These are phyloP conservation scores for Kandelia obovata DNA, from an alignment of 345 rosid species.

Conservation along the genomic window DNA sequence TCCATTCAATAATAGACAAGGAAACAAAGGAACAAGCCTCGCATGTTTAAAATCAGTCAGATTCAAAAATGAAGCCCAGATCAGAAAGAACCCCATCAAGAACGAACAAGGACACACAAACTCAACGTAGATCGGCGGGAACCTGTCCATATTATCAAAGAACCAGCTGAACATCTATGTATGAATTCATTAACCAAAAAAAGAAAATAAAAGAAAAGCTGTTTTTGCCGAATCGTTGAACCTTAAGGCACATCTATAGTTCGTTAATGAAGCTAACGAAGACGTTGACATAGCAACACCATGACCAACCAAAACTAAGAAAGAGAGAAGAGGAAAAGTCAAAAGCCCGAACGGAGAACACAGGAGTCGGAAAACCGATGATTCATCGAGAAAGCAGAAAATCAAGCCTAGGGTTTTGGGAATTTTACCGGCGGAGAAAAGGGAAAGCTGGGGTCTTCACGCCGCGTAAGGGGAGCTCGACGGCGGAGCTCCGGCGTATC, in stretches of 20 bases:
- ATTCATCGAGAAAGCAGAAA: not conserved
- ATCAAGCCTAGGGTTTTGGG: slow-evolving; percentile 5
- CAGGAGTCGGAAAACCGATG: not conserved
- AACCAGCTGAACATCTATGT: too few species aligned
- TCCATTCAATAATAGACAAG: not conserved
- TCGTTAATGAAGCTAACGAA: not conserved
- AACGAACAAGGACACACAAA: not conserved
- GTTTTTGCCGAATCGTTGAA: too few species aligned
- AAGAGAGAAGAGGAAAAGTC: not conserved
- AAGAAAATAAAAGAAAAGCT: too few species aligned
- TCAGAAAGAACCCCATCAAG: not conserved
- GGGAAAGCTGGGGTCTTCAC: slow-evolving; percentile 6
- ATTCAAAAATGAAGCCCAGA: slow-evolving; percentile 1
- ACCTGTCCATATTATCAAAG: too few species aligned
- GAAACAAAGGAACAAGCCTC: not conserved
- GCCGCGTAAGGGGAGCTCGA: slow-evolving; percentile 13
- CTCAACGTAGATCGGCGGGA: too few species aligned
- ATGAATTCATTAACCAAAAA: too few species aligned
- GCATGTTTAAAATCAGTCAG: not conserved
- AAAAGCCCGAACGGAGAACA: not conserved
- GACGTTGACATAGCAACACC: not conserved
- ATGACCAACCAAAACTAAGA: not conserved
- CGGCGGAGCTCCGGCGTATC: slow-evolving; percentile 14
- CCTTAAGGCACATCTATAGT: not conserved
- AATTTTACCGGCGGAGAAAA: slow-evolving; percentile 12